Evolutionary conservation across 768 basidiomycete genomes (phyloP).

Genomic region (Lactifluus subvellereus): DNA sequence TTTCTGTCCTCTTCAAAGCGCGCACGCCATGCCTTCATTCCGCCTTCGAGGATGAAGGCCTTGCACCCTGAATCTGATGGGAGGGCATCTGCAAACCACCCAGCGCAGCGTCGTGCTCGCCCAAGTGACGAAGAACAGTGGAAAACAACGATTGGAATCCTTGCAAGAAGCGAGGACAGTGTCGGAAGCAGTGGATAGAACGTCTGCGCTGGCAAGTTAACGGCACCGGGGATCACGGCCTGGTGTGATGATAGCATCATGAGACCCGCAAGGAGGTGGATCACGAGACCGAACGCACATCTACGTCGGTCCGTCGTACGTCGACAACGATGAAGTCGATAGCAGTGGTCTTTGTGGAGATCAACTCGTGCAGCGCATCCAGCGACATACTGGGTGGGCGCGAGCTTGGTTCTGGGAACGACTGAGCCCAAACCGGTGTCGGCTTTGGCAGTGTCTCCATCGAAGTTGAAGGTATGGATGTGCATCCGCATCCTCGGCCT

Average conservation of each 20-base stretch:
- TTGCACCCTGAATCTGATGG: conserved; percentile 16
- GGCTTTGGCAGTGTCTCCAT: conserved; percentile 6
- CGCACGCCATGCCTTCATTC: conserved; percentile 27
- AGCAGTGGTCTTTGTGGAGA: conserved; percentile 24
- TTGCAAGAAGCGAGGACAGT: conserved; percentile 30
- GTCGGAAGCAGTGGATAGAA: conserved; percentile 36
- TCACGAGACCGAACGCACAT: conserved; percentile 27
- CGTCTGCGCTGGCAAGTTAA: conserved; percentile 43
- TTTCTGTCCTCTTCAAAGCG: conserved; percentile 21
- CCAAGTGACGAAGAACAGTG: conserved; percentile 27
- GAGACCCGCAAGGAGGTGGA: neutral
- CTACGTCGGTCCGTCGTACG: conserved; percentile 35
- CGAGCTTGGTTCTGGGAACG: conserved; percentile 23
- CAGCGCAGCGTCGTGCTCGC: conserved; percentile 25
- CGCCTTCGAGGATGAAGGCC: conserved; percentile 26
- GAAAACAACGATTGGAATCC: conserved; percentile 28
- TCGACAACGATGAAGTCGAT: conserved; percentile 35
- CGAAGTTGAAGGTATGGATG: neutral
- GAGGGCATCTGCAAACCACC: conserved; percentile 28
- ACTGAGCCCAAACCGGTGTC: conserved; percentile 23
- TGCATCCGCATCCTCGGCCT: too few species aligned
- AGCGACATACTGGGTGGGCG: conserved; percentile 23
- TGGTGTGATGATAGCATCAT: conserved; percentile 6
- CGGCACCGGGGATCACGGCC: conserved; percentile 32
- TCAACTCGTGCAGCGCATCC: conserved; percentile 26